These are phyloP conservation scores for Thelonectria olida DNA, from an alignment of 2,329 filamentous ascomycete species.

Conservation along the genomic window DNA sequence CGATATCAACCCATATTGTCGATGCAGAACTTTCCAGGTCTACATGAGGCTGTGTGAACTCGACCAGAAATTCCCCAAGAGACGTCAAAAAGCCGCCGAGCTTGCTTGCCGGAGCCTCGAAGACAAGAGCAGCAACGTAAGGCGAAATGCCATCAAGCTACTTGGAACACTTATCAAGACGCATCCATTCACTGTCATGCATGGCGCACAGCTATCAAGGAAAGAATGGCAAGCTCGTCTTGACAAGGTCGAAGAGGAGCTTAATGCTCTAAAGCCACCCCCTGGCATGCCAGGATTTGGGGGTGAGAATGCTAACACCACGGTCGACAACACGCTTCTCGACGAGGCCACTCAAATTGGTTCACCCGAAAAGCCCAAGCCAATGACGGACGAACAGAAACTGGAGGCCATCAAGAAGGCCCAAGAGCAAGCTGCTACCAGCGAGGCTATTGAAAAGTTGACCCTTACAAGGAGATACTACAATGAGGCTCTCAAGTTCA, in stretches of 20 bases:
- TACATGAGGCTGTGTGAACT: constrained; percentile 91
- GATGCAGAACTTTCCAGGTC: constrained; percentile 91
- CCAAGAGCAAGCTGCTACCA: constrained; percentile 86
- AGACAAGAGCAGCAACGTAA: constrained; percentile 98
- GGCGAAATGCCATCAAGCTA: constrained; percentile 93
- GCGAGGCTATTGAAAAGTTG: constrained; percentile 87
- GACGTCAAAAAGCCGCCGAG: constrained; percentile 86
- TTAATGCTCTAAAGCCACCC: constrained; percentile 84
- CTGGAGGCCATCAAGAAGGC: constrained; percentile 79
- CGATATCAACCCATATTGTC: constrained; percentile 95
- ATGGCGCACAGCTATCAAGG: constrained; percentile 84
- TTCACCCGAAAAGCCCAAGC: constrained; percentile 70
- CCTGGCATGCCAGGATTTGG: constrained; percentile 71
- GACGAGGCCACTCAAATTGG: constrained; percentile 89
- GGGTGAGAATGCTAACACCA: constrained; percentile 71
- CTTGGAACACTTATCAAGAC: constrained; percentile 89
- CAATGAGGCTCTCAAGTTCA: constrained; percentile 91
- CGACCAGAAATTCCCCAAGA: constrained; percentile 95
- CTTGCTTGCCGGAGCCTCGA: constrained; percentile 89
- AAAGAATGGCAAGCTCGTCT: constrained; percentile 88
- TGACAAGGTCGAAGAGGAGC: constrained; percentile 82
- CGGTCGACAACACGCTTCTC: constrained; percentile 79
- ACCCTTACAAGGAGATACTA: constrained; percentile 92
- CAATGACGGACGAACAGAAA: constrained; percentile 83
- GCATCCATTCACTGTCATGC: constrained; percentile 92